Evolutionary conservation across 2,329 filamentous ascomycete species (phyloP).

Genomic region (Aspergillus phoenicis): DNA sequence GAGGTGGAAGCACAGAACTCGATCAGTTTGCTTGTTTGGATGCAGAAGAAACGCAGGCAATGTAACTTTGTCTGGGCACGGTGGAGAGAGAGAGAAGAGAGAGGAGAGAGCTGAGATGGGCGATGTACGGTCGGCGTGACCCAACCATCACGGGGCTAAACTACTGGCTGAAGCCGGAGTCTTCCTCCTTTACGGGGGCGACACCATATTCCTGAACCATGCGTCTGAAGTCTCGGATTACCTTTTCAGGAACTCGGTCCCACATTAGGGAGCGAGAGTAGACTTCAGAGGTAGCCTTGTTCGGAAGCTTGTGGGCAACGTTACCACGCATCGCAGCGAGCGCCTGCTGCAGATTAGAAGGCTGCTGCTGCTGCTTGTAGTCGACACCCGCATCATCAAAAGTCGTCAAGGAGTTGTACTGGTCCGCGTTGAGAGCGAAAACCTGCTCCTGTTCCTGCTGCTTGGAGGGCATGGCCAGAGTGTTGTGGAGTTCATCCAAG

Average conservation of each 20-base stretch:
- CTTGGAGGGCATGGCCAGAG: constrained; percentile 73
- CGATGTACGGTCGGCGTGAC: constrained; percentile 9
- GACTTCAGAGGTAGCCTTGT: constrained; percentile 72
- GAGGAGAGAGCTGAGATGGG: constrained; percentile 8
- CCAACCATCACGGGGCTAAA: constrained; percentile 6
- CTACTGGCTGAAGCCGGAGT: constrained; percentile 23
- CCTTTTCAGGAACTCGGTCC: constrained; percentile 90
- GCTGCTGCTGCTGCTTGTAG: constrained; percentile 44
- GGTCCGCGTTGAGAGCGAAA: constrained; percentile 80
- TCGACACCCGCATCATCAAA: constrained; percentile 58
- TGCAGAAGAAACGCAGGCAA: constrained; percentile 14
- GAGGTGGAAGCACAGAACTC: constrained; percentile 15
- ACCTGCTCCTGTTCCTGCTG: constrained; percentile 86
- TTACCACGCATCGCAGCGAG: constrained; percentile 75
- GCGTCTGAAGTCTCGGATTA: constrained; percentile 88
- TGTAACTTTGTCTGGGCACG: constrained; percentile 19
- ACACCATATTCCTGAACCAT: constrained; percentile 76
- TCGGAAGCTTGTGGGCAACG: constrained; percentile 58
- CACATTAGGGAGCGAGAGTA: constrained; percentile 91
- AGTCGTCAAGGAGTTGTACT: constrained; percentile 82
- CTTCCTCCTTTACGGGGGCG: constrained; percentile 36
- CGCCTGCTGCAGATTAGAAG: constrained; percentile 59
- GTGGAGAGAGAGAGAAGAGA: constrained; percentile 6
- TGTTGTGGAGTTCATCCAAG: constrained; percentile 68
- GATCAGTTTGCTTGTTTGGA: constrained; percentile 12